Evolutionary conservation across 2,329 filamentous ascomycete species (phyloP).

Genomic region (Fusarium beomiforme): DNA sequence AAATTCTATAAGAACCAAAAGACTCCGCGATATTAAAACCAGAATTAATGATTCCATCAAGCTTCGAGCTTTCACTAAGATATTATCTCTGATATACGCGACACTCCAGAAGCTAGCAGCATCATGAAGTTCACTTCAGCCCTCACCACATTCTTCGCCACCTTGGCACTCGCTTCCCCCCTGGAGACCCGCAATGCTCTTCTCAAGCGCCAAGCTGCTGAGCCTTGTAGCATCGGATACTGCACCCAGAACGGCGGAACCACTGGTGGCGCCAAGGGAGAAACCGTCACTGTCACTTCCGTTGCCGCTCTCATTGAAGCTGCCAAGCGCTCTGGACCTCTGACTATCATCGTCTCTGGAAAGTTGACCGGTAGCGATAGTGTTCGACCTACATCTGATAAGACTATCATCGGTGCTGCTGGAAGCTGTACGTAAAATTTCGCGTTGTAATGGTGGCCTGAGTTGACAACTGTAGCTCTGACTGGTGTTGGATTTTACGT

Average conservation of each 20-base stretch:
- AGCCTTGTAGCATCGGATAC: slow-evolving; percentile 52
- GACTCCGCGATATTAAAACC: not conserved
- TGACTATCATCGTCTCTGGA: slow-evolving; percentile 46
- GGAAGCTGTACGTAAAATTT: slow-evolving; percentile 28
- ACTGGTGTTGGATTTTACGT: slow-evolving; percentile 63
- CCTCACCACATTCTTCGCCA: slow-evolving; percentile 24
- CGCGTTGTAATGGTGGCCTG: fast-evolving
- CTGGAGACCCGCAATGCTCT: slow-evolving; percentile 18
- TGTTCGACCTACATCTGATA: slow-evolving; percentile 50
- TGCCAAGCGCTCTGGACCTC: slow-evolving; percentile 39
- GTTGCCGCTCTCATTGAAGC: slow-evolving; percentile 43
- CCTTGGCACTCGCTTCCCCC: slow-evolving; percentile 23
- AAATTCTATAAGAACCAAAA: slow-evolving; percentile 12
- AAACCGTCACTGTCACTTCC: slow-evolving; percentile 44
- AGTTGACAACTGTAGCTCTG: slow-evolving; percentile 43
- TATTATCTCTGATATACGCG: not conserved
- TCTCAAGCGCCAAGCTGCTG: slow-evolving; percentile 57
- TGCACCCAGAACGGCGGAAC: slow-evolving; percentile 49
- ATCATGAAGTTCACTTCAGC: slow-evolving; percentile 31
- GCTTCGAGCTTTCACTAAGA: not conserved
- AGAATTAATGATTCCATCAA: not conserved
- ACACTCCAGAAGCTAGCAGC: not conserved
- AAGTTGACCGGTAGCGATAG: slow-evolving; percentile 40
- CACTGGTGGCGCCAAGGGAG: slow-evolving; percentile 43
- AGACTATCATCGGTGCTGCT: slow-evolving; percentile 55